These are phyloP conservation scores for Sextonia rubra DNA, from an alignment of 164 flowering plant species.

Conservation along the genomic window DNA sequence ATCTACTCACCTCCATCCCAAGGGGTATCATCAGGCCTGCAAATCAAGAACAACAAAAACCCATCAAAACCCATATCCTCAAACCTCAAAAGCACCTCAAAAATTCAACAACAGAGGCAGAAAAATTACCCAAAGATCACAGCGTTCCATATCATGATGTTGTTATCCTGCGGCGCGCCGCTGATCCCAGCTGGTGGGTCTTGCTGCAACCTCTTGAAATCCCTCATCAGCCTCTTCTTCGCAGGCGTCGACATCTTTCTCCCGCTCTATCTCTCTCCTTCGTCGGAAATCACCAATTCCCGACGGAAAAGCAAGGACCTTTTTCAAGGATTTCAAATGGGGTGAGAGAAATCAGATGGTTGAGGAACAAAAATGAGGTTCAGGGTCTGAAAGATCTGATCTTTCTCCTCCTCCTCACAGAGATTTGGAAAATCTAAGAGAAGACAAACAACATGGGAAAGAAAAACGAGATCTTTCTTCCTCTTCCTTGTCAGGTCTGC, in stretches of 20 bases:
- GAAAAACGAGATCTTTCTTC: too few species aligned
- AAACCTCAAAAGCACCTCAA: background rate
- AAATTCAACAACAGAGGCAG: background rate
- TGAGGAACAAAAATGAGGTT: background rate
- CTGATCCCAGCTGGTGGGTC: constrained; percentile 80
- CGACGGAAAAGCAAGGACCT: background rate
- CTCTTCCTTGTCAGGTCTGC: too few species aligned
- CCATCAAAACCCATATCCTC: background rate
- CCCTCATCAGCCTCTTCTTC: constrained; percentile 77
- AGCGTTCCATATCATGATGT: constrained; percentile 81
- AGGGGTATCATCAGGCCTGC: constrained; percentile 96
- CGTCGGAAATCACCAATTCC: background rate
- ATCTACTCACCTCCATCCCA: constrained; percentile 90
- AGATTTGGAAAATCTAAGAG: too few species aligned
- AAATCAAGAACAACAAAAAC: constrained; percentile 22
- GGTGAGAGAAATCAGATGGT: background rate
- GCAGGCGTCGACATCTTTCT: constrained; percentile 65
- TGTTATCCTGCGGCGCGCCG: constrained; percentile 73
- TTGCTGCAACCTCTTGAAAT: constrained; percentile 74
- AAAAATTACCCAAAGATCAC: constrained; percentile 64
- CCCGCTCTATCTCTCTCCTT: background rate
- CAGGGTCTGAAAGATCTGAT: too few species aligned
- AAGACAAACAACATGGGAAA: too few species aligned
- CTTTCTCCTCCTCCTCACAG: too few species aligned
- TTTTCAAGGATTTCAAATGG: background rate